These are phyloP conservation scores for Conticribra weissflogii DNA, from an alignment of 108 stramenopile genomes.

Conservation along the genomic window DNA sequence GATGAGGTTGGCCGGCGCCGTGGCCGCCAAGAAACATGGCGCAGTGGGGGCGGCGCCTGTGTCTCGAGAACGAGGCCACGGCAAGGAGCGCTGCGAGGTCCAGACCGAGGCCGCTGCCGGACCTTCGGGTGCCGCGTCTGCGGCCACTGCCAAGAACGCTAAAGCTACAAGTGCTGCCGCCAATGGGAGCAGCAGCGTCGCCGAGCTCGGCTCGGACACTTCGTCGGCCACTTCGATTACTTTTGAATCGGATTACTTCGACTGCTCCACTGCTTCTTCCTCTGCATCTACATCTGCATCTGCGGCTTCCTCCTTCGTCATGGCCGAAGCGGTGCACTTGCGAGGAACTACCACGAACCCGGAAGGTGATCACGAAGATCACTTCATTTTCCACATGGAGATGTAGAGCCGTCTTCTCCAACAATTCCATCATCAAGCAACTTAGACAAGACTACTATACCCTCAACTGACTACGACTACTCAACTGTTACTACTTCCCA, in stretches of 20 bases:
- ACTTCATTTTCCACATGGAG: constrained; percentile 38
- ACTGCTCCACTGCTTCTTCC: neutral
- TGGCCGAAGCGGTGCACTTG: neutral
- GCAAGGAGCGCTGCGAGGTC: too few species aligned
- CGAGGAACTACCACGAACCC: neutral
- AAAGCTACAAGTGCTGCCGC: too few species aligned
- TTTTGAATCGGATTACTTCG: neutral
- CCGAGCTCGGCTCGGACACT: too few species aligned
- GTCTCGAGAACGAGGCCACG: neutral
- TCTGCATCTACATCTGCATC: neutral
- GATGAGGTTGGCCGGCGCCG: neutral
- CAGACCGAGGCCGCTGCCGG: too few species aligned
- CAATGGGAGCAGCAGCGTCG: too few species aligned
- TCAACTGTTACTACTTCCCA: too few species aligned
- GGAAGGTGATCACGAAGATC: constrained; percentile 18
- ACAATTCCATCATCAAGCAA: neutral
- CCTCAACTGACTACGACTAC: too few species aligned
- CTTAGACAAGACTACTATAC: neutral
- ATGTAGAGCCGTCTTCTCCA: constrained; percentile 33
- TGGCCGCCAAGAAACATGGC: neutral
- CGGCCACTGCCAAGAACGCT: too few species aligned
- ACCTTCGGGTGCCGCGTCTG: too few species aligned
- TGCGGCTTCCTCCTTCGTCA: too few species aligned
- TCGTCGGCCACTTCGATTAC: too few species aligned
- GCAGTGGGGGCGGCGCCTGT: constrained; percentile 2